Evolutionary conservation across 2,329 filamentous ascomycete species (phyloP), one percentile per base, ranked within the genome.

Genomic region (Sclerotinia minor): DNA sequence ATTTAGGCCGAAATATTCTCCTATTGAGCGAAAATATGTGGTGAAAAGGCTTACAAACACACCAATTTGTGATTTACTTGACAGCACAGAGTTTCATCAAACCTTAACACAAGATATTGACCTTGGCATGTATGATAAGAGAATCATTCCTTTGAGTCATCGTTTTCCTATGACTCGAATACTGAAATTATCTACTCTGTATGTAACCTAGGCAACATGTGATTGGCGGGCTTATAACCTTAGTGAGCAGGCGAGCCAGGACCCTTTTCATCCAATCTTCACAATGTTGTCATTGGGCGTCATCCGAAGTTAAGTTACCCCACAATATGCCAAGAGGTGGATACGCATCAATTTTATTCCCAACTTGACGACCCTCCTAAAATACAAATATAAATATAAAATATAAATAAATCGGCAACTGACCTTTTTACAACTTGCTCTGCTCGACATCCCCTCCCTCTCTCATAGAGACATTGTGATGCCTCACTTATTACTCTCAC

Each of bases 1-100:
- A 54, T 38, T 64, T 64, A n/a, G 61, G 61, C 50, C 11, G 19
- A n/a, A 55, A 64, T 65, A 65, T 24, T 47, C 19, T n/a, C 24
- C 49, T 55, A 61, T 38, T 38, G 50, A 6, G 29, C 29, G 4
- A 61, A 50, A 35, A 50, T 26, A 50, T 50, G n/a, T 35, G 21
- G 45, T 61, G 59, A 41, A 61, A 50, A 49, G 45, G 45, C 5
- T 24, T 50, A 26, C 59, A 61, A 24, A 55, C 53, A 55, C 53
- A 38, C 38, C 52, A 15, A 21, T 35, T 47, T 8, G 9, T 38
- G 17, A 45, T 38, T 50, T 61, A 9, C 19, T 13, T 19, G 7
- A 24, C 2, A 61, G 45, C 29, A 38, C 59, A 50, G 38, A 41
- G 45, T 29, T 61, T 50, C 29, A 38, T 26, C 11, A 9, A 19